Evolutionary conservation across 495 filamentous ascomycete genomes (phyloP).

Genomic region (Tuber indicum): DNA sequence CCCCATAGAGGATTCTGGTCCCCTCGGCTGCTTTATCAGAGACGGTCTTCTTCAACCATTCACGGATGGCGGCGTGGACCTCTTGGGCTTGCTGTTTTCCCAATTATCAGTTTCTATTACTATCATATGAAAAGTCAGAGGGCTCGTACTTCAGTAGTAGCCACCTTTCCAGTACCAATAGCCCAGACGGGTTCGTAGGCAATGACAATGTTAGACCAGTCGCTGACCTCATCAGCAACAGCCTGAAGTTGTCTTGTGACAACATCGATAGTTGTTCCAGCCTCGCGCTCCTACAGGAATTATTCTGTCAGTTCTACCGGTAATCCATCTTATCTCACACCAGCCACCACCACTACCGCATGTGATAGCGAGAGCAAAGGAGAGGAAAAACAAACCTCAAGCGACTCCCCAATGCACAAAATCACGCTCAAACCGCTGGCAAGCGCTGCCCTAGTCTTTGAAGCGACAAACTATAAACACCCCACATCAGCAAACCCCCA

Average conservation of each 20-base stretch:
- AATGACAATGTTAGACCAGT: constrained; percentile 92
- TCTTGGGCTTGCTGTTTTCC: constrained; percentile 73
- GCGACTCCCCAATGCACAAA: constrained; percentile 89
- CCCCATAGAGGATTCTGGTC: constrained; percentile 86
- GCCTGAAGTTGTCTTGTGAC: constrained; percentile 72
- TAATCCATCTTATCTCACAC: neutral
- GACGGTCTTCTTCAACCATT: constrained; percentile 73
- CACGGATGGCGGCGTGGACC: constrained; percentile 84
- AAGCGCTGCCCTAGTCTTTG: constrained; percentile 85
- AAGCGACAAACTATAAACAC: constrained; percentile 59
- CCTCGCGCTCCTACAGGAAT: constrained; percentile 60
- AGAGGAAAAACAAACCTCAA: constrained; percentile 52
- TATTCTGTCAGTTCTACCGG: constrained; percentile 38
- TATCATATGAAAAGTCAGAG: neutral
- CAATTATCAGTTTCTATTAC: constrained; percentile 15
- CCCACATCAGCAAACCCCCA: constrained; percentile 28
- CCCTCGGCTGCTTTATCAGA: constrained; percentile 46
- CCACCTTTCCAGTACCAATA: constrained; percentile 96
- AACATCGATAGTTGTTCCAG: constrained; percentile 78
- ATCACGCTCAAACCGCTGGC: constrained; percentile 84
- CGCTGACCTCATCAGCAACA: constrained; percentile 60
- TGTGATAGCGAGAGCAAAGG: constrained; percentile 19
- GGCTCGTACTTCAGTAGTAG: constrained; percentile 55
- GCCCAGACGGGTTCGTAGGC: constrained; percentile 99
- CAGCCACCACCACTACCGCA: neutral